Conservation (phyloP, 108 stramenopile species). For the Cyclotella distinguenda region DNA sequence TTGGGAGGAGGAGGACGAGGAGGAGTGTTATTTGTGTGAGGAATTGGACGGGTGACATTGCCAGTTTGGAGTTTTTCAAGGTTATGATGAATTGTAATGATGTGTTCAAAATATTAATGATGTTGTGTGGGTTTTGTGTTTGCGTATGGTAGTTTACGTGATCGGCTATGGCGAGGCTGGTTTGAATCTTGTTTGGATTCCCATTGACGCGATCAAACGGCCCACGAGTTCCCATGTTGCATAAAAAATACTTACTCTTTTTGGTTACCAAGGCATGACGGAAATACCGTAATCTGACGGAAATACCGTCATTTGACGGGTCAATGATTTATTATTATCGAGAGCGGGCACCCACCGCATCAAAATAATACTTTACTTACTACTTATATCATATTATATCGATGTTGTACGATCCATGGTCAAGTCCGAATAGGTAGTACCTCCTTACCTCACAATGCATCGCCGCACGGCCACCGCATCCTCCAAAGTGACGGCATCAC, state of each 20-base stretch:
- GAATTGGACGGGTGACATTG: neutral
- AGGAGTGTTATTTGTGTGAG: neutral
- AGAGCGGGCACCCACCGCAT: slow-evolving; percentile 1
- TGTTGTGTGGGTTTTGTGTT: no score
- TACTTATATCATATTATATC: no score
- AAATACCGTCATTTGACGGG: no score
- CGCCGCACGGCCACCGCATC: slow-evolving; percentile 33
- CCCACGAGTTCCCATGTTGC: neutral
- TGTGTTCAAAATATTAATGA: no score
- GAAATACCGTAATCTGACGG: no score
- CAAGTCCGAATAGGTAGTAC: neutral
- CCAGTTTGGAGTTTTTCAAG: neutral
- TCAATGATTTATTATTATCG: no score
- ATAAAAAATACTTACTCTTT: no score
- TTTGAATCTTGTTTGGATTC: neutral
- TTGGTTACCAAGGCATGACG: no score
- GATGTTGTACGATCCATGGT: no score
- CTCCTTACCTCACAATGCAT: slow-evolving; percentile 18
- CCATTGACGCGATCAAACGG: no score
- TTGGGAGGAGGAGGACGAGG: slow-evolving; percentile 7
- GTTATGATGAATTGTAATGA: no score
- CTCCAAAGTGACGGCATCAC: slow-evolving; percentile 41
- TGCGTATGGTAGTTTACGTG: no score
- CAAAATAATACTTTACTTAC: neutral
- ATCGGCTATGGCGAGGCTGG: neutral